Evolutionary conservation across 805 yeast genomes (phyloP), one percentile per base, ranked within the genome.

Genomic region (Yamadazyma phyllophila): DNA sequence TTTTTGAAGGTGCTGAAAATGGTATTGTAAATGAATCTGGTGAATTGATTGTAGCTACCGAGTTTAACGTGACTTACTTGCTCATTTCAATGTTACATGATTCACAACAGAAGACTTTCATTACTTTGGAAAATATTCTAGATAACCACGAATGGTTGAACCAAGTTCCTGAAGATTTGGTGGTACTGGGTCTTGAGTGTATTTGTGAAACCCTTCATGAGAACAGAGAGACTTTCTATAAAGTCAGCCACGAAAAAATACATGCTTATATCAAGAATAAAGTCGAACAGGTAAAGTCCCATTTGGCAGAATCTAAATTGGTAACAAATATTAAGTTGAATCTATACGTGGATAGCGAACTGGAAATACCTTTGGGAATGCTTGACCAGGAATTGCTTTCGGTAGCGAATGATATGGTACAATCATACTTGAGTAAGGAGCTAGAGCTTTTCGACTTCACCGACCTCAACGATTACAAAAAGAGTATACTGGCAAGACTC

Each of bases 61-160:
- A 56, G 36, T 76, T 68, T 59, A 72, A 76, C 50, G 40, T 67
- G 7, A 59, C 60, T 0, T 80, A 70, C 56, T 52, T 69, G 3
- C 50, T 80, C 39, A 58, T 78, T 10, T 50, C 65, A 2, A 61
- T 63, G 36, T 67, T 77, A 51, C 54, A 58, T 17, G 43, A 51
- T 33, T 35, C 51, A 49, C 37, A 4, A 12, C 15, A 26, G 7
- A 16, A 26, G 27, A 17, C 37, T 6, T 60, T 63, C 51, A 36
- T 70, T 46, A 59, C 74, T 0, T 52, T 66, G 12, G 80, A 78
- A 16, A 82, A 78, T 54, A 50, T 78, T 3, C 54, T 62, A 7
- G 81, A 76, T 50, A 49, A 55, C 13, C 48, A 61, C 15, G 67
- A 63, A 15, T 56, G 62, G 54, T 51, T 69, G 6, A 49, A 61